Evolutionary conservation across 257 asterid genomes (phyloP).

Genomic region (Henckelia pumila): DNA sequence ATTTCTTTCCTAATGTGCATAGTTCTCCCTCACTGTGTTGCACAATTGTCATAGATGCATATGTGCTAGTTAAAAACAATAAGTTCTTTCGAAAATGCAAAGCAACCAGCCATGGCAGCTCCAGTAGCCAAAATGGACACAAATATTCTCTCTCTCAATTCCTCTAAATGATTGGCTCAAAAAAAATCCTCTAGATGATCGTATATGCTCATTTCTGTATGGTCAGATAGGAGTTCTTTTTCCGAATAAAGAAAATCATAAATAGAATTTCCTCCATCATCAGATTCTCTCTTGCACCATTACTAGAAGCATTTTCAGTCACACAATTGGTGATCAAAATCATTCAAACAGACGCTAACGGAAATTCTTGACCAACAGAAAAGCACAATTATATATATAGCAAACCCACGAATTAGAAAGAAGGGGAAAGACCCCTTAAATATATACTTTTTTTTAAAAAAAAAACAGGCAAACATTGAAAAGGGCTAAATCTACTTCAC

Average conservation of each 20-base stretch:
- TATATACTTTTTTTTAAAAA: background rate
- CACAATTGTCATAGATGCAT: slow-evolving; percentile 19
- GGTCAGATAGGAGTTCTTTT: slow-evolving; percentile 97
- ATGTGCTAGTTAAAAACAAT: slow-evolving; percentile 52
- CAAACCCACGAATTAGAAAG: background rate
- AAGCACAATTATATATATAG: background rate
- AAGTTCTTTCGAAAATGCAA: slow-evolving; percentile 88
- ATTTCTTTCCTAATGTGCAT: slow-evolving; percentile 24
- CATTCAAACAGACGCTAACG: background rate
- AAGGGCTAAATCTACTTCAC: slow-evolving; percentile 25
- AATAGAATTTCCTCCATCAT: slow-evolving; percentile 53
- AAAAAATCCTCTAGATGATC: too few species aligned
- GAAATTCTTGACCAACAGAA: slow-evolving; percentile 11
- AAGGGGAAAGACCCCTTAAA: slow-evolving; percentile 11
- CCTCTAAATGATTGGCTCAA: too few species aligned
- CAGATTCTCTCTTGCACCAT: slow-evolving; percentile 41
- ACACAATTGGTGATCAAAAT: slow-evolving; percentile 14
- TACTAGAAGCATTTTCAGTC: slow-evolving; percentile 23
- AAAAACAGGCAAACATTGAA: background rate
- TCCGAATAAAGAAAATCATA: slow-evolving; percentile 81
- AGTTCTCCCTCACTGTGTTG: slow-evolving; percentile 28
- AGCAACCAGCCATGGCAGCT: slow-evolving; percentile 80
- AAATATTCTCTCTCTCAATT: slow-evolving; percentile 75
- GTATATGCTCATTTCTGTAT: slow-evolving; percentile 87
- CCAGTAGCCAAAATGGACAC: slow-evolving; percentile 87